Conservation (phyloP, 2,329 filamentous ascomycete genomes). For the Graphium sp. region DNA sequence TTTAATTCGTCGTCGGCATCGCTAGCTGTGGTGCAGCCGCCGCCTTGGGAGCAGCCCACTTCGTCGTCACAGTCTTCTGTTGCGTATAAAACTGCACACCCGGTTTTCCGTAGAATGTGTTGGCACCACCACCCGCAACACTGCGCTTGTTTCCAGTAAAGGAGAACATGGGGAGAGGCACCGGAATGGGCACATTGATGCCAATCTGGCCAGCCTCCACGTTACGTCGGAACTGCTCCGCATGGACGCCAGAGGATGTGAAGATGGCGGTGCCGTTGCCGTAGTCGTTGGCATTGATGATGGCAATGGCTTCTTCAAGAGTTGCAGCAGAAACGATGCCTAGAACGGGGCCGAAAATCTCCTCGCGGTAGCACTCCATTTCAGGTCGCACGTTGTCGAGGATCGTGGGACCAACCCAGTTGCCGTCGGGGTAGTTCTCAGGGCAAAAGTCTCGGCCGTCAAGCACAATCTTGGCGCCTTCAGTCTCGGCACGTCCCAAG, state of each 20-base stretch:
- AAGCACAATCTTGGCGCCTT: constrained; percentile 9
- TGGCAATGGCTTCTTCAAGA: constrained; percentile 15
- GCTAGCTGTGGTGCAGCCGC: no score
- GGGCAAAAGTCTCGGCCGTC: constrained; percentile 9
- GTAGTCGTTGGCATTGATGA: constrained; percentile 14
- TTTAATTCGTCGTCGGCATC: no score
- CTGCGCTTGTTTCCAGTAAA: constrained; percentile 35
- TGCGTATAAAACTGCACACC: constrained; percentile 58
- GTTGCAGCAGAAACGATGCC: constrained; percentile 16
- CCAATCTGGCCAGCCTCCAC: constrained; percentile 12
- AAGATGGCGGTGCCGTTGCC: constrained; percentile 18
- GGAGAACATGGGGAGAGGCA: constrained; percentile 11
- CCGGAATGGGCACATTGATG: constrained; percentile 11
- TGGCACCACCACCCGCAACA: constrained; percentile 49
- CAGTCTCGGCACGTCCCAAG: constrained; percentile 8
- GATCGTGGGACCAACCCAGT: constrained; percentile 24
- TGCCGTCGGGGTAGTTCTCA: constrained; percentile 18
- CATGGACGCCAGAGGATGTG: constrained; percentile 13
- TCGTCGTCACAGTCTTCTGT: constrained; percentile 55
- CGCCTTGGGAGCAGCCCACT: constrained; percentile 51
- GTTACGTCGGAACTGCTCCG: constrained; percentile 13
- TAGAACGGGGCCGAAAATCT: constrained; percentile 18
- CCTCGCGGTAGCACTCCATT: constrained; percentile 17
- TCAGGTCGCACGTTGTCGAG: constrained; percentile 14
- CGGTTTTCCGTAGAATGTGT: constrained; percentile 57